Evolutionary conservation across 176 grass and related monocot genomes (phyloP), one percentile per base, ranked within the genome.

Genomic region (Metroxylon sagu): DNA sequence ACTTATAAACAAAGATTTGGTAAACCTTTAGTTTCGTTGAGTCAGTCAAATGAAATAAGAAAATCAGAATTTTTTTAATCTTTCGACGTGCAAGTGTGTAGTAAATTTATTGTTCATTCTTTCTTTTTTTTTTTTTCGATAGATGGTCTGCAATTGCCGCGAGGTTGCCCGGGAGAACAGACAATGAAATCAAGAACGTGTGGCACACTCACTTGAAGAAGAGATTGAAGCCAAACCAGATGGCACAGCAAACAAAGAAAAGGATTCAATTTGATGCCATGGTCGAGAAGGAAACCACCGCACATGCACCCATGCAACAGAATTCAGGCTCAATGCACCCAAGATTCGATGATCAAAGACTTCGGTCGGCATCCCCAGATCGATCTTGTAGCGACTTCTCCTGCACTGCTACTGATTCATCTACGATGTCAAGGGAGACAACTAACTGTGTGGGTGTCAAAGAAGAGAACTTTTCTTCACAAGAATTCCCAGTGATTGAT

Each of bases 401-500:
- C 3, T 43, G 35, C 35, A 43, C 35, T 14, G 35, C 35, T 43
- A 43, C 35, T 12, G 26, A 15, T 35, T 68, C 66, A 19, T 68
- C 52, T 17, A 68, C 10, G 2, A 28, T 21, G 4, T 16, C 27
- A 8, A 16, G 53, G 43, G 27, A 21, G 4, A 39, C 27, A 10
- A 17, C 51, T 17, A 25, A 0, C 5, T n/a, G 10, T 26, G 15
- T 4, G 16, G 31, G 27, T 66, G 51, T 62, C 6, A 73, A 83
- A 27, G 80, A 83, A 35, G 77, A 83, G 53, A 80, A 59, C 54
- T 26, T 70, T 30, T 49, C 67, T 71, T 70, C 80, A 0, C 57
- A 17, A 5, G 54, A 56, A 52, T 29, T 74, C 27, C 60, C 53
- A 1, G 59, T 48, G 29, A 74, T 81, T 8, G 85, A 89, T 64